phyloP scores from a whole-genome alignment of 768 basidiomycete genomes.

The Nidularia pulvinata region DNA sequence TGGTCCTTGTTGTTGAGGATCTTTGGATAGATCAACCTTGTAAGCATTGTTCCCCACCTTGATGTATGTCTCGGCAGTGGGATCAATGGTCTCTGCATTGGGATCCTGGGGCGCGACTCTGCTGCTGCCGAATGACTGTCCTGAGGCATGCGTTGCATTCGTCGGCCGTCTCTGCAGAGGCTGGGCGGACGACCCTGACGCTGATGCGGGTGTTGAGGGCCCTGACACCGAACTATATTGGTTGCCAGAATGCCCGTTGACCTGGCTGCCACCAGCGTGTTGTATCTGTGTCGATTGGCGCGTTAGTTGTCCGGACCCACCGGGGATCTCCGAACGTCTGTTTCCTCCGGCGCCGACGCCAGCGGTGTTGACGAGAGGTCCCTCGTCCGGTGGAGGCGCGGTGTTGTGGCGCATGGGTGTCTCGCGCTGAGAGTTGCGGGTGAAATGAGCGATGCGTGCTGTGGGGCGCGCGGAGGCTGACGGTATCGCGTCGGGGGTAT shows the following conservation, averaged over 20 bases:
- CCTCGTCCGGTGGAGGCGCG: constrained; percentile 31
- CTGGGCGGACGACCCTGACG: constrained; percentile 15
- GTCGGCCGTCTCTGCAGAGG: constrained; percentile 18
- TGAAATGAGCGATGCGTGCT: constrained; percentile 57
- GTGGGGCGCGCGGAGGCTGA: constrained; percentile 56
- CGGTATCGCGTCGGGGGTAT: constrained; percentile 62
- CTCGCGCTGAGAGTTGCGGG: constrained; percentile 40
- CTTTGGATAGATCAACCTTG: constrained; percentile 61
- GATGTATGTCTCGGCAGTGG: constrained; percentile 65
- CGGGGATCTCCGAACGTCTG: constrained; percentile 26
- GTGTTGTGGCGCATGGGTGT: constrained; percentile 20
- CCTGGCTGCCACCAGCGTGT: constrained; percentile 10
- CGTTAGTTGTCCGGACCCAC: constrained; percentile 17
- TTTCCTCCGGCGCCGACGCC: constrained; percentile 70
- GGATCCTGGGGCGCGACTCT: constrained; percentile 40
- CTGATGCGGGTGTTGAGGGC: constrained; percentile 10
- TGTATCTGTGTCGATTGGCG: constrained; percentile 30
- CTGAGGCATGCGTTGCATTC: constrained; percentile 14
- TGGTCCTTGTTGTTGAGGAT: constrained; percentile 53
- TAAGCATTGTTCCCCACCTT: constrained; percentile 70
- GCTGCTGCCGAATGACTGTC: constrained; percentile 17
- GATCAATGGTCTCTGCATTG: constrained; percentile 60
- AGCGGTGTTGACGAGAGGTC: constrained; percentile 55
- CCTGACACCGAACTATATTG: not conserved
- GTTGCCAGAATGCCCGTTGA: constrained; percentile 20